A percentile compares a stretch with the other conserved stretches of the same genome.
These are phyloP conservation scores for Xylogone sp. DNA, from an alignment of 2,329 filamentous ascomycete genomes.

Conservation along the genomic window DNA sequence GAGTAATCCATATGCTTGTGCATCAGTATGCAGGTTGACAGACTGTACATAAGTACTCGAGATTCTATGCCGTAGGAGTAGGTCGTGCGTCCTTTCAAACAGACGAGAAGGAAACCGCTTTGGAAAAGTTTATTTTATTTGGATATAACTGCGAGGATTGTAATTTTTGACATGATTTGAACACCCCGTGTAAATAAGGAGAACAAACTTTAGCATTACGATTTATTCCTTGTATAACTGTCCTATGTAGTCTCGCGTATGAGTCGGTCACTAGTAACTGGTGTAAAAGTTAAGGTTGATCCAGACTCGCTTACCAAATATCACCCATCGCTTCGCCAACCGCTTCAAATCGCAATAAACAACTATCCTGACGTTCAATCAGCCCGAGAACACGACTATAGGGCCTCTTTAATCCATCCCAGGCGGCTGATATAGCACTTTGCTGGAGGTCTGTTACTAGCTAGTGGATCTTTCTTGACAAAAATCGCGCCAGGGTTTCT, in stretches of 20 bases:
- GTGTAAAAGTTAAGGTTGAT: background rate
- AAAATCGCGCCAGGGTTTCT: background rate
- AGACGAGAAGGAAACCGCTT: no score
- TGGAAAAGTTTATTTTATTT: no score
- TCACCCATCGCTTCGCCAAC: background rate
- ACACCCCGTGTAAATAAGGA: no score
- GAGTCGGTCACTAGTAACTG: background rate
- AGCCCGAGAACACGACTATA: background rate
- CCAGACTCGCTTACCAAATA: background rate
- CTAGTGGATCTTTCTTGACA: background rate
- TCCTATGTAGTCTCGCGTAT: background rate
- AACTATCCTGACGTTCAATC: background rate
- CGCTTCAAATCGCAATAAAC: background rate
- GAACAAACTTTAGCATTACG: no score
- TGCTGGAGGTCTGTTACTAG: background rate
- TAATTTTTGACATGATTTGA: no score
- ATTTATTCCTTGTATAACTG: background rate
- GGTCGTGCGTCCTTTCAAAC: no score
- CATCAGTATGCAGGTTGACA: no score
- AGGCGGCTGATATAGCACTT: background rate
- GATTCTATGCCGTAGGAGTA: no score
- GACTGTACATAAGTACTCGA: no score
- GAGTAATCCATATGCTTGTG: no score
- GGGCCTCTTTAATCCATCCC: background rate
- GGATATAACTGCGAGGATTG: no score